Evolutionary conservation across 176 grass and related monocot genomes (phyloP).

Genomic region (Lolium multiflorum): DNA sequence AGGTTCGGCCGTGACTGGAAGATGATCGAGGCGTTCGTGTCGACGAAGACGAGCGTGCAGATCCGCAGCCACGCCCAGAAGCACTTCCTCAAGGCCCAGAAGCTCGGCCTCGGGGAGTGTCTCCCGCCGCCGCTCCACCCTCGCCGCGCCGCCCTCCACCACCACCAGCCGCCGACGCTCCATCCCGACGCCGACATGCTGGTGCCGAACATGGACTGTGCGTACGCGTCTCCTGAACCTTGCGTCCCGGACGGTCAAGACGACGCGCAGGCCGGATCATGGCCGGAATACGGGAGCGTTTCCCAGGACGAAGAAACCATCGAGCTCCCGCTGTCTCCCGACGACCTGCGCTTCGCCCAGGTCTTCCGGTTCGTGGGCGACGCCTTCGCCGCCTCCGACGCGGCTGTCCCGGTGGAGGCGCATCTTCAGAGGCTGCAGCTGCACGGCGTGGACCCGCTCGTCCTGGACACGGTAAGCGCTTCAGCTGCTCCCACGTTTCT

Average conservation of each 20-base stretch:
- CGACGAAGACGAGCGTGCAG: slow-evolving; percentile 76
- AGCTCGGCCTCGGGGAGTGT: slow-evolving; percentile 49
- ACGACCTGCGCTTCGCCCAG: slow-evolving; percentile 6
- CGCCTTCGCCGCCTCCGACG: neutral
- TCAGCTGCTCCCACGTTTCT: neutral
- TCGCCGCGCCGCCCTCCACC: slow-evolving; percentile 38
- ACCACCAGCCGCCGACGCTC: neutral
- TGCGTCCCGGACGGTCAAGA: neutral
- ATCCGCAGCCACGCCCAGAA: slow-evolving; percentile 82
- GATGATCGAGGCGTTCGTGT: slow-evolving; percentile 70
- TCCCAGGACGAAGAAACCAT: neutral
- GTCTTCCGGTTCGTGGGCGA: slow-evolving; percentile 29
- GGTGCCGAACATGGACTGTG: neutral
- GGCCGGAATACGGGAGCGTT: neutral
- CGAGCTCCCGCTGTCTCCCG: neutral
- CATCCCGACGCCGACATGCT: neutral
- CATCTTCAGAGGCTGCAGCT: neutral
- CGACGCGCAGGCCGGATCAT: neutral
- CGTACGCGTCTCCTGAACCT: neutral
- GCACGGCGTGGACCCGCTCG: neutral
- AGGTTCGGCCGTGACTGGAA: slow-evolving; percentile 92
- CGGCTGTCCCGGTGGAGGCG: neutral
- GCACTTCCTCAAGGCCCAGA: slow-evolving; percentile 76
- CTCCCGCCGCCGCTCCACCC: slow-evolving; percentile 57
- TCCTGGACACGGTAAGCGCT: slow-evolving; percentile 15